Evolutionary conservation across 164 flowering plant genomes (phyloP), one percentile per base, ranked within the genome.

Genomic region (Taxillus chinensis): DNA sequence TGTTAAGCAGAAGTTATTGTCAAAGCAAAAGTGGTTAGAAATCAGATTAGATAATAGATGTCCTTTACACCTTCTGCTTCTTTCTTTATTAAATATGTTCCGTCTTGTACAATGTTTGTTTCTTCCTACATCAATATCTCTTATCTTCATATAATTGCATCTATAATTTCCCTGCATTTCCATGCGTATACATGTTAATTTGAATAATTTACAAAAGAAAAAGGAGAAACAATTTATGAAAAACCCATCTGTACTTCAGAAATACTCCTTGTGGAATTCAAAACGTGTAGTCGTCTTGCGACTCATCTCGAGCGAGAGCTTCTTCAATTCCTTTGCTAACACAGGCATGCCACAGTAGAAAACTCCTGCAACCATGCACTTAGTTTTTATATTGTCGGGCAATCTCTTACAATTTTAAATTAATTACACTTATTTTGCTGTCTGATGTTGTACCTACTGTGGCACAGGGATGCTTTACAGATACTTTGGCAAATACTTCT

Each of bases 261-360:
- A 93, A 58, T 76, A 76, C 79, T 93, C 97, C 77, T 93, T 93
- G 78, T 93, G 99, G 75, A 90, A 93, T 61, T 90, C 89, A 53
- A 93, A 93, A 7, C 97, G 74, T 12, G 99, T 89, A 50, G 91
- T 74, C 48, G 95, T 89, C 72, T 72, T 85, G 67, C 84, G 84
- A 67, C 68, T 86, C 63, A 86, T n/a, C 63, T 93, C 96, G 2
- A 70, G 73, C 40, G 93, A 80, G 52, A 90, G 68, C 68, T 78
- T 77, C 75, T 74, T 89, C 68, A 93, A 69, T 61, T 90, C 96
- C 81, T 90, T 89, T 16, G 95, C 99, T 63, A 93, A 61, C 60
- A 78, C 75, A 13, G 97, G 97, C 82, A 79, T 74, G 51, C 99
- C 99, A 64, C 99, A 93, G 71, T 90, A 93, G 77, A 93, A 93